Conservation (phyloP, 441 rosid genomes). For the Gossypium schwendimanii region DNA sequence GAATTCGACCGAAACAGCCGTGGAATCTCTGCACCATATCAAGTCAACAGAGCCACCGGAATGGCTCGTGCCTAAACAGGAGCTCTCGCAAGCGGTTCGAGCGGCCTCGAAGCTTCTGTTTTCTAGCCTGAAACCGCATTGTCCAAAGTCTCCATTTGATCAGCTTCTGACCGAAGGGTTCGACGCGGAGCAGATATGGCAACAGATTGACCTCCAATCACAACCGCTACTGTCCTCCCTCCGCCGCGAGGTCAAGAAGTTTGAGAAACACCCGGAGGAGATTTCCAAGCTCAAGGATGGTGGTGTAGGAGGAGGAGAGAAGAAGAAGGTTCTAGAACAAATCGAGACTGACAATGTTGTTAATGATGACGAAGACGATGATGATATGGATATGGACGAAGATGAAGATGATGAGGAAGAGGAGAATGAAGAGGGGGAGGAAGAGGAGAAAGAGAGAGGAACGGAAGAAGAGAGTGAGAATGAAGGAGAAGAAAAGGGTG, state of each 20-base stretch:
- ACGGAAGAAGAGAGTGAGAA: conserved; percentile 20
- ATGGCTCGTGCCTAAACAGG: conserved; percentile 53
- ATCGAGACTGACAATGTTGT: too few species aligned
- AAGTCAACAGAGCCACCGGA: conserved; percentile 55
- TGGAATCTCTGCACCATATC: conserved; percentile 38
- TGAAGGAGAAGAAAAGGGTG: conserved; percentile 27
- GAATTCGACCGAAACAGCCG: conserved; percentile 24
- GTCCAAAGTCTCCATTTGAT: conserved; percentile 66
- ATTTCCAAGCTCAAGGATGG: conserved; percentile 27
- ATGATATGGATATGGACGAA: background rate
- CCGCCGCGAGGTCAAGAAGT: conserved; percentile 47
- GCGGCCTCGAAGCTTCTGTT: conserved; percentile 55
- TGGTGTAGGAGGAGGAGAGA: conserved; percentile 20
- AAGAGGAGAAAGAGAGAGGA: conserved; percentile 16
- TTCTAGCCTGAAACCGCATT: conserved; percentile 40
- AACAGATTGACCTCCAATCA: conserved; percentile 75
- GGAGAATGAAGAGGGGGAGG: conserved; percentile 13
- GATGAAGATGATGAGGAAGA: conserved; percentile 22
- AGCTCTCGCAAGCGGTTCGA: conserved; percentile 46
- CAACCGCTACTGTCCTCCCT: conserved; percentile 51
- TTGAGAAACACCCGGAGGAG: conserved; percentile 51
- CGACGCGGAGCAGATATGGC: conserved; percentile 93
- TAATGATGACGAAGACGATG: conserved; percentile 22
- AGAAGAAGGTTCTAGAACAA: background rate
- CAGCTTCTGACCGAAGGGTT: conserved; percentile 62